phyloP scores from a whole-genome alignment of 257 asterid species.

The Knoxia roxburghii region DNA sequence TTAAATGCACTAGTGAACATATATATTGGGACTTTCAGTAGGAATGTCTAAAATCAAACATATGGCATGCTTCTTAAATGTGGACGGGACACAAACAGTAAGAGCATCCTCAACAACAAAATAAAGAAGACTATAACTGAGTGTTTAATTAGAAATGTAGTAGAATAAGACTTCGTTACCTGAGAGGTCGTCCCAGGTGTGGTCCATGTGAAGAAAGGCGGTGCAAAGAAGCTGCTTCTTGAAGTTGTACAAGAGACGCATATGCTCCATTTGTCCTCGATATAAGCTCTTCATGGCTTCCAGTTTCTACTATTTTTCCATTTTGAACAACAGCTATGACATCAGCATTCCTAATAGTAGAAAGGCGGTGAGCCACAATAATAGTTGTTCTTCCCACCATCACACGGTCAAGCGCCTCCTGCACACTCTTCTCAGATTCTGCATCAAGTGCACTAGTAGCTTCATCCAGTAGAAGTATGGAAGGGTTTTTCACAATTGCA shows the following conservation, averaged over 20 bases:
- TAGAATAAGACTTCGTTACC: conserved; percentile 27
- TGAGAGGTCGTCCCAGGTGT: conserved; percentile 52
- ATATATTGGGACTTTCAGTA: neutral
- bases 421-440: conserved; percentile 91
- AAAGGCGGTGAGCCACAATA: conserved; percentile 86
- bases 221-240: conserved; percentile 60
- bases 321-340: conserved; percentile 76
- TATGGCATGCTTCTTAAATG: neutral
- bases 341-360: conserved; percentile 89
- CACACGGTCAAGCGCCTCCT: conserved; percentile 93
- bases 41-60: neutral
- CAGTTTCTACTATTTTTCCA: conserved; percentile 72
- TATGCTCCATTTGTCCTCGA: conserved; percentile 71
- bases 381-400: conserved; percentile 93
- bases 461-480: conserved; percentile 81
- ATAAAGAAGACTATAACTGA: neutral
- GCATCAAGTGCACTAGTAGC: conserved; percentile 99
- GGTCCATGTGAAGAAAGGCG: conserved; percentile 66
- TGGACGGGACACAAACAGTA: neutral
- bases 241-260: conserved; percentile 82
- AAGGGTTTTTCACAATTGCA: conserved; percentile 87
- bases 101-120: neutral
- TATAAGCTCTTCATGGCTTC: conserved; percentile 89
- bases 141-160: neutral
- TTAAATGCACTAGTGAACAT: neutral